phyloP scores from a whole-genome alignment of 805 yeast species.

The Saturnispora saitoi region DNA sequence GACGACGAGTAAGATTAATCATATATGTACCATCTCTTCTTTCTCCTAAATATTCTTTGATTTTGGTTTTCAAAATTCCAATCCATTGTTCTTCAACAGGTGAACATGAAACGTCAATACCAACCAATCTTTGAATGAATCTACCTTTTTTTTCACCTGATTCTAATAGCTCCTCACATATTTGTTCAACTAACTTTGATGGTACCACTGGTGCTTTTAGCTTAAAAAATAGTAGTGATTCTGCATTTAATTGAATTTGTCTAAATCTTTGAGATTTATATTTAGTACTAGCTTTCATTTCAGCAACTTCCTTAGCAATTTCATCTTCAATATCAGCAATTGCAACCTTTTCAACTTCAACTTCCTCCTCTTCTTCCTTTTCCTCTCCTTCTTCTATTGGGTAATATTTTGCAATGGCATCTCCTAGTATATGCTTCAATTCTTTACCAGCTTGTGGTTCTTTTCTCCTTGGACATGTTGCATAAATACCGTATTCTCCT shows the following conservation, averaged over 20 bases:
- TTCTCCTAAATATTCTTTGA: constrained; percentile 15
- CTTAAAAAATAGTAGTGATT: constrained; percentile 79
- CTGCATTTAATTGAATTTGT: constrained; percentile 63
- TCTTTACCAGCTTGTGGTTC: constrained; percentile 77
- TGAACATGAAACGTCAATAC: constrained; percentile 66
- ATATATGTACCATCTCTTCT: constrained; percentile 42
- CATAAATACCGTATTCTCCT: constrained; percentile 78
- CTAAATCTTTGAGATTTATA: constrained; percentile 5
- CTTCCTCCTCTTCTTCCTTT: constrained; percentile 9
- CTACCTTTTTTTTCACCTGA: constrained; percentile 52
- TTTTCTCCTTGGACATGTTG: constrained; percentile 75
- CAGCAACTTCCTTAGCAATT: constrained; percentile 61
- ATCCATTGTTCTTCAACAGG: constrained; percentile 63
- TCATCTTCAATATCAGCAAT: constrained; percentile 67
- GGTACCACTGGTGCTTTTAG: constrained; percentile 75
- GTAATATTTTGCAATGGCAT: constrained; percentile 40
- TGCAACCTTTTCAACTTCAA: constrained; percentile 19
- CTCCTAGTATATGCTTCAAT: constrained; percentile 48
- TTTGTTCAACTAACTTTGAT: constrained; percentile 51
- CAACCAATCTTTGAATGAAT: constrained; percentile 72
- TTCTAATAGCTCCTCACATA: constrained; percentile 54
- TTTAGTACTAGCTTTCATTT: constrained; percentile 34
- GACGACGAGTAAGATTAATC: constrained; percentile 68
- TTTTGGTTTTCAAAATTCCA: constrained; percentile 31
- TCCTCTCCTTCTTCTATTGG: constrained; percentile 24